Conservation (phyloP, 2,329 filamentous ascomycete genomes). For the Trichoderma sp. region DNA sequence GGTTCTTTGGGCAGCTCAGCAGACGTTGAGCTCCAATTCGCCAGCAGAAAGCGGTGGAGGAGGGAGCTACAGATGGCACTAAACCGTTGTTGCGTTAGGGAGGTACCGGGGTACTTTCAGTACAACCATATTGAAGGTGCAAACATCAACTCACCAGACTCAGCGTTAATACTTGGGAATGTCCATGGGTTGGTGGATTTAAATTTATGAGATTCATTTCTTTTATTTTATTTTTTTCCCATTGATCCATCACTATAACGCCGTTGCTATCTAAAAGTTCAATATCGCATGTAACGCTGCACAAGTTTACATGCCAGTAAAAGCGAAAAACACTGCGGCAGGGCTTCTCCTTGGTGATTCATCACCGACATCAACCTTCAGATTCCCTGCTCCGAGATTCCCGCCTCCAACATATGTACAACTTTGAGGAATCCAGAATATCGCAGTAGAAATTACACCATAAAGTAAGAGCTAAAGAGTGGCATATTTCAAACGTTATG, state of each 20-base stretch:
- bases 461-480: not conserved
- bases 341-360: not conserved
- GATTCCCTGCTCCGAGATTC: not conserved
- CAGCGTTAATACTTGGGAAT: not conserved
- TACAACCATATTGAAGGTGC: not conserved
- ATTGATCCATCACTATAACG: not conserved
- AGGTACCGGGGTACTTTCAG: not conserved
- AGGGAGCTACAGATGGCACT: not conserved
- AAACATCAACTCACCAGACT: not conserved
- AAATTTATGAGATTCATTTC: not conserved
- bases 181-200: not conserved
- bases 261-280: not conserved
- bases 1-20: slow-evolving; percentile 7
- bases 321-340: not conserved
- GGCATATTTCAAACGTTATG: not conserved
- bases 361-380: not conserved
- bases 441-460: not conserved
- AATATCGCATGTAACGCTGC: not conserved
- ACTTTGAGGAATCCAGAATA: not conserved
- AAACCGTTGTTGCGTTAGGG: not conserved
- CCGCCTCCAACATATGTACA: not conserved
- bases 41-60: slow-evolving; percentile 1
- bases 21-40: not conserved
- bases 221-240: not conserved
- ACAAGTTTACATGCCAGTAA: not conserved